Base-by-base conservation (phyloP, 108 stramenopile species). In the Cyclotella choctawhatcheeana region DNA sequence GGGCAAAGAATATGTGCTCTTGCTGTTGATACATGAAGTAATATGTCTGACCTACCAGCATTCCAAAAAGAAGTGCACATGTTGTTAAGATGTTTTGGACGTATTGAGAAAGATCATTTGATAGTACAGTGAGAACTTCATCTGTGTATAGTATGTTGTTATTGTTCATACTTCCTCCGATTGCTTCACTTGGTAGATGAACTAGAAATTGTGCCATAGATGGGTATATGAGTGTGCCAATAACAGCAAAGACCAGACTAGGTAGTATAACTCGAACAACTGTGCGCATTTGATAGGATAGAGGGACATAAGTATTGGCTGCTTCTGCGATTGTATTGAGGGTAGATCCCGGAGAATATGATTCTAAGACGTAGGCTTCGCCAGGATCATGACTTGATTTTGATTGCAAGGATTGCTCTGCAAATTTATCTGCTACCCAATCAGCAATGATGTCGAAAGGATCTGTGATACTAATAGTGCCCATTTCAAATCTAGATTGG, bases 1-100 rank as follows among this genome's bases (percentile, higher is more conserved):
- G 35, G 2, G 84, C 80, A 29, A 74, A 68, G 50, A 64, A 83
- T 3, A 95, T 77, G 62, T 67, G 69, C 62, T 90, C 89, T 67
- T 90, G 89, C 62, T 93, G 89, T 64, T 86, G 84, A 67, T 90
- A 90, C 77, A 91, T 80, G 69, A 93, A 91, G 63, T 89, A 85
- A 31, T 79, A 81, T 13, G 85, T 83, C 32, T 85, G 74, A 0
- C 77, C 85, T 14, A 82, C 80, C 12, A 84, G 76, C 44, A 84
- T 77, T 12, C 80, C 70, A 45, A 84, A 82, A 1, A 76, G 58
- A 0, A 84, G 66, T 5, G 76, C 76, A 37, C 79, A 73, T 25
- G 84, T 81, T 43, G 79, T 84, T 3, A 84, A 51, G 5, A 81
- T 68, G 51, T 84, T 84, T 56, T 84, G 84, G 22, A 84, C 67